These are phyloP conservation scores for Apiotrichum laibachii DNA, from an alignment of 1,284 basidiomycete genomes.

Conservation along the genomic window DNA sequence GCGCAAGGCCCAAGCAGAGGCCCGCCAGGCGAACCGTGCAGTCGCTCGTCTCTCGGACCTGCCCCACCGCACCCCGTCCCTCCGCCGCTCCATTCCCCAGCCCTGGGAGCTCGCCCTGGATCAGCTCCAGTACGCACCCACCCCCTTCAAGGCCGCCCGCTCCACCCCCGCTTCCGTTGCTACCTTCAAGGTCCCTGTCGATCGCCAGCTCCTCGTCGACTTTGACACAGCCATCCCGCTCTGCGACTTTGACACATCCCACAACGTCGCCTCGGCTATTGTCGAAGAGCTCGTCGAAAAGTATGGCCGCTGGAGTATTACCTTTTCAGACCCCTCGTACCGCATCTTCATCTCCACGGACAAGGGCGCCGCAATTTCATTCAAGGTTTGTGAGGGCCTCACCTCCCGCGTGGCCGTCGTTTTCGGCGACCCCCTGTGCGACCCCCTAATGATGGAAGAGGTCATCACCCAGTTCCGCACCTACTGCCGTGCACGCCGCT, in stretches of 20 bases:
- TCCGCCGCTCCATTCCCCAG: neutral
- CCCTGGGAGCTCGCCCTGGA: conserved; percentile 17
- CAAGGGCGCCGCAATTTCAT: conserved; percentile 15
- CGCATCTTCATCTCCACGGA: conserved; percentile 13
- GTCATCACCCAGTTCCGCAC: conserved; percentile 10
- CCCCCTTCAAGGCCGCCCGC: neutral
- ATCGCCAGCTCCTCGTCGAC: neutral
- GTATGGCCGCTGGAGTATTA: conserved; percentile 19
- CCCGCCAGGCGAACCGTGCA: neutral
- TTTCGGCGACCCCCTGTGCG: conserved; percentile 15
- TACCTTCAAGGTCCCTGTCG: neutral
- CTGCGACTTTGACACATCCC: neutral
- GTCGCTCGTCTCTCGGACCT: neutral
- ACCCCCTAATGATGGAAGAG: neutral
- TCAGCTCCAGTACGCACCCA: neutral
- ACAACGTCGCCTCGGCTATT: conserved; percentile 7
- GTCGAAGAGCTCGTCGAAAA: conserved; percentile 11
- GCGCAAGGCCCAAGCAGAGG: neutral
- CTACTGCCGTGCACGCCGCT: neutral
- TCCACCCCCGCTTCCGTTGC: neutral
- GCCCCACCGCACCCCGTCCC: neutral
- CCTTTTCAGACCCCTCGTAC: conserved; percentile 17
- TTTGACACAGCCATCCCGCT: neutral
- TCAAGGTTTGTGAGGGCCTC: conserved; percentile 8
- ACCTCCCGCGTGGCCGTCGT: conserved; percentile 8